phyloP scores from a whole-genome alignment of 306 rosid species.

The Dalbergia oliveri region DNA sequence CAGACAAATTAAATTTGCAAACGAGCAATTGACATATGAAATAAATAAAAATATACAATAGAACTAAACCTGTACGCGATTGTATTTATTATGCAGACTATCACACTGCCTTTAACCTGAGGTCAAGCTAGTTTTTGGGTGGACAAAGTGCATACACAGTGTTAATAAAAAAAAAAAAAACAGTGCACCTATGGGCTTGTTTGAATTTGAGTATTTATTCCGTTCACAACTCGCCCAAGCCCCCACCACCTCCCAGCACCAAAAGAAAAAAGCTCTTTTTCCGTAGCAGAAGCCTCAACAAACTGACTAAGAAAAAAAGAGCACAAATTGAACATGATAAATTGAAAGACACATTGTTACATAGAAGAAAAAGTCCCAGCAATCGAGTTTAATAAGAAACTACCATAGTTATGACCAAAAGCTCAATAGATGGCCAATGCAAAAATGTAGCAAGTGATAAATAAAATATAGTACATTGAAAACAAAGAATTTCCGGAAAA shows the following conservation, averaged over 20 bases:
- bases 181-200: not conserved
- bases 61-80: not conserved
- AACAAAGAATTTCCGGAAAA: slow-evolving; percentile 24
- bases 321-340: not conserved
- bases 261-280: not conserved
- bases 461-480: slow-evolving; percentile 10
- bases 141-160: slow-evolving; percentile 16
- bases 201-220: slow-evolving; percentile 9
- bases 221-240: not conserved
- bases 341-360: not conserved
- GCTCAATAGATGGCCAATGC: not conserved
- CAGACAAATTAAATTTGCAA: slow-evolving; percentile 32
- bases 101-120: not conserved
- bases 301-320: slow-evolving; percentile 7
- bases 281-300: slow-evolving; percentile 24
- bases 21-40: not conserved
- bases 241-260: not conserved
- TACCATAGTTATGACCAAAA: slow-evolving; percentile 1
- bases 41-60: not conserved
- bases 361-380: not conserved
- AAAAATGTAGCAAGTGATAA: slow-evolving; percentile 20
- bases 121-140: slow-evolving; percentile 16
- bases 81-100: not conserved
- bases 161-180: not conserved
- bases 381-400: not conserved